These are phyloP conservation scores for Termitomyces eurrhizus DNA, from an alignment of 768 basidiomycete species.

Conservation along the genomic window DNA sequence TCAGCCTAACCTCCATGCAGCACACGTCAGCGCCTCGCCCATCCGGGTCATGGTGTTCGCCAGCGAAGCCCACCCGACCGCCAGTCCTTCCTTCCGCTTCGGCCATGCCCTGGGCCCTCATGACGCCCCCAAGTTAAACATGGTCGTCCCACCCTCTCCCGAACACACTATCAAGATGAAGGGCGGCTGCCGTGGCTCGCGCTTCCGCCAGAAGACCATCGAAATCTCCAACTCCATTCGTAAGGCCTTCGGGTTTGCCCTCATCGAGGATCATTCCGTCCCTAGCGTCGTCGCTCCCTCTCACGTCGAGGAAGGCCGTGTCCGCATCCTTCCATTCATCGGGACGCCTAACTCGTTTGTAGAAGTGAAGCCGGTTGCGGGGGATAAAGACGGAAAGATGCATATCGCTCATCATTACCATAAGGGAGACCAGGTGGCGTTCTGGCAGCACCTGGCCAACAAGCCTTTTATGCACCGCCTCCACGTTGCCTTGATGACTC, in stretches of 20 bases:
- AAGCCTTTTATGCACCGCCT: constrained; percentile 56
- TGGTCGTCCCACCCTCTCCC: constrained; percentile 5
- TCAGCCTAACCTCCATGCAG: constrained; percentile 9
- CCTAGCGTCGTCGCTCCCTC: not conserved
- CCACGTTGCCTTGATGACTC: constrained; percentile 58
- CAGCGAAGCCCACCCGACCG: constrained; percentile 5
- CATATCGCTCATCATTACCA: constrained; percentile 18
- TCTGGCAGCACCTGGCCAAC: constrained; percentile 23
- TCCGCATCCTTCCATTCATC: constrained; percentile 33
- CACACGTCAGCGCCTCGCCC: constrained; percentile 46
- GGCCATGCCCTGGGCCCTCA: constrained; percentile 29
- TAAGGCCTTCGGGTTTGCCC: constrained; percentile 49
- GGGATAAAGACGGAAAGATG: not conserved
- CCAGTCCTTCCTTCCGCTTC: constrained; percentile 25
- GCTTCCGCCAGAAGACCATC: constrained; percentile 45
- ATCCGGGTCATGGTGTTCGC: constrained; percentile 40
- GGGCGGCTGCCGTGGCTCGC: constrained; percentile 24
- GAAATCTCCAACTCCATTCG: constrained; percentile 53
- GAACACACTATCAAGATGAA: constrained; percentile 5
- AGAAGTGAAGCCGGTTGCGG: constrained; percentile 3
- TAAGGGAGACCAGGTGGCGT: constrained; percentile 20
- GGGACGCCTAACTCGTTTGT: constrained; percentile 21
- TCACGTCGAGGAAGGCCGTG: constrained; percentile 13
- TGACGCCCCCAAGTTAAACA: constrained; percentile 21
- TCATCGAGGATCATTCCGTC: constrained; percentile 29